Evolutionary conservation across 805 yeast genomes (phyloP), one percentile per base, ranked within the genome.

Genomic region (Kuraishia capsulata): DNA sequence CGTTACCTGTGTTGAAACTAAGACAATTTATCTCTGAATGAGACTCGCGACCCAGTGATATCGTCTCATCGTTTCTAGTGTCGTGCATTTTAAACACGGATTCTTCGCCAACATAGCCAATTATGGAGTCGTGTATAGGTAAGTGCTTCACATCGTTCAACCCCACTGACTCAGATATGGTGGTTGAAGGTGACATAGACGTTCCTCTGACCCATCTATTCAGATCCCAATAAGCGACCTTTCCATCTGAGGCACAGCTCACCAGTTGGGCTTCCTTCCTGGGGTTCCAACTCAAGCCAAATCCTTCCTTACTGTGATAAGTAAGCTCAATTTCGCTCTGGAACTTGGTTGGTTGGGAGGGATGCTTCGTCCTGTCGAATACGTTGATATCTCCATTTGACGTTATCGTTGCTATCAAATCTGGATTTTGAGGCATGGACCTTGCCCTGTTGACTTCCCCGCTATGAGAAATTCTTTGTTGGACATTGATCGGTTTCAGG

Each of bases 281-380:
- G 8, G 56, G 53, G 51, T 85, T 87, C 96, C 96, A 89, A 41
- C 75, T 73, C 4, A 86, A 48, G 0, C 89, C 86, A 55, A 78
- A 76, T 0, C 81, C 79, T 44, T 83, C 95, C 13, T 59, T 54
- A 3, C 51, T 44, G 44, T 70, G 63, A 39, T 42, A 54, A 11
- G 46, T 43, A 33, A 50, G 47, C 30, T 42, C 40, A 17, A 53
- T 48, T 39, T 51, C 65, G 10, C 77, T 78, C 46, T 65, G 64
- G 48, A 61, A 61, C 14, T 41, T 42, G 19, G 57, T 57, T 3
- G 71, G 67, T 31, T 58, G 61, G 10, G 69, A 61, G 1, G 87
- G 69, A 54, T 86, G 95, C 53, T 85, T 87, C 0, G 97, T 88
- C 47, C 92, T 68, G 56, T 89, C 95, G 56, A 79, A 85, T 3